Evolutionary conservation across 371 early-diverging fungal species (phyloP), one percentile per base, ranked within the genome.

Genomic region (Mucor racemosus): DNA sequence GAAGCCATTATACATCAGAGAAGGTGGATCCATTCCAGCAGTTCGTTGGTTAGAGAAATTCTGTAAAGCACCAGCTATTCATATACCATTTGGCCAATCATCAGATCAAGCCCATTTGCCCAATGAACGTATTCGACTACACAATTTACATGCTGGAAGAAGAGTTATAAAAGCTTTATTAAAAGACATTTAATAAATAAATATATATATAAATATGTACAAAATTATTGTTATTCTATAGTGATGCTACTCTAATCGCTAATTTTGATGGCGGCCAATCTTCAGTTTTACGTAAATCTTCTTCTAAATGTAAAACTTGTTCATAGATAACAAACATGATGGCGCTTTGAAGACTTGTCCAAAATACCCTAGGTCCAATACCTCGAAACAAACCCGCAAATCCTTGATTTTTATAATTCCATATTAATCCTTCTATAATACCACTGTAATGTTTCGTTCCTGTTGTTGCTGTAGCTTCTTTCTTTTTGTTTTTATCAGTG

Each of bases 11-110:
- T 88, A 74, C 58, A 92, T 93, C 63, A 84, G 94, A 19, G 94
- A 94, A 67, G 94, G 94, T 59, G 94, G 93, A 0, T 93, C 92
- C 0, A 93, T 92, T 59, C 91, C 92, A 0, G 92, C 93, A 1
- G 89, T 94, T 31, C 88, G 91, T 9, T 92, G 90, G 89, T 80
- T 93, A 7, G 93, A 93, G 70, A 83, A 84, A 40, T 87, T 85
- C 35, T 87, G 92, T 65, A 71, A 87, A 33, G 88, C 92, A 2
- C 81, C 87, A 0, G 91, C 90, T 1, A 84, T 94, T 14, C 90
- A 94, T 68, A 82, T 93, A 62, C 93, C 93, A 3, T 89, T 94
- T 88, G 94, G 93, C 38, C 93, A 72, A 84, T 87, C 91, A 26
- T 89, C 94, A 1, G 94, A 93, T 68, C 92, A 92, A 67, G 93